These are phyloP conservation scores for Hyaloperonospora arabidopsidis DNA, from an alignment of 352 stramenopile species.

Conservation along the genomic window DNA sequence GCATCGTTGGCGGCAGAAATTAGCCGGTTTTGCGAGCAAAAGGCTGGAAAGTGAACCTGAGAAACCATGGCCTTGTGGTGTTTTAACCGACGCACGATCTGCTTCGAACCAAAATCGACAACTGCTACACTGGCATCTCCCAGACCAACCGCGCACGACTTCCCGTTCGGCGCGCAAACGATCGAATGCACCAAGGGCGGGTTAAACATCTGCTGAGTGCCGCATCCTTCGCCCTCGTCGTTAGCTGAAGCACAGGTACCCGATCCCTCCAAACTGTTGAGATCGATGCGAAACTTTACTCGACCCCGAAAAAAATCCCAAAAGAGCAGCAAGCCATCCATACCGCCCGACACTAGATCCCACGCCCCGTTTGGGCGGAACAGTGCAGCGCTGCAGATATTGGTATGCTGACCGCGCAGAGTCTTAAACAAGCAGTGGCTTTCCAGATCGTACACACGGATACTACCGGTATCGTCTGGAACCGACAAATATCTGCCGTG, in stretches of 20 bases:
- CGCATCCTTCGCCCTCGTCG: not conserved
- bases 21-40: constrained; percentile 41
- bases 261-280: constrained; percentile 44
- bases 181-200: constrained; percentile 64
- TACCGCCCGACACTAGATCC: constrained; percentile 64
- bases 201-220: constrained; percentile 64
- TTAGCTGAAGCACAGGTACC: constrained; percentile 3
- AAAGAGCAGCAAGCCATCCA: constrained; percentile 64
- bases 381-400: constrained; percentile 56
- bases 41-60: constrained; percentile 58
- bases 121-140: constrained; percentile 58
- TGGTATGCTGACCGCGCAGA: constrained; percentile 54
- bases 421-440: constrained; percentile 53
- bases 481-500: constrained; percentile 47
- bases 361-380: constrained; percentile 67
- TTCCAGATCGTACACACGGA: constrained; percentile 62
- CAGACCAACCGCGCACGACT: constrained; percentile 54
- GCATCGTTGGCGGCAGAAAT: constrained; percentile 60
- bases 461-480: constrained; percentile 58
- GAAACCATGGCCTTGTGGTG: constrained; percentile 48
- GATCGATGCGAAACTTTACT: constrained; percentile 62
- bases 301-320: constrained; percentile 69
- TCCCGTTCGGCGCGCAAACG: constrained; percentile 53
- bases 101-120: constrained; percentile 51
- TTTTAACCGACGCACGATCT: constrained; percentile 43